Evolutionary conservation across 352 stramenopile genomes (phyloP).

Genomic region (Globisporangium nunn): DNA sequence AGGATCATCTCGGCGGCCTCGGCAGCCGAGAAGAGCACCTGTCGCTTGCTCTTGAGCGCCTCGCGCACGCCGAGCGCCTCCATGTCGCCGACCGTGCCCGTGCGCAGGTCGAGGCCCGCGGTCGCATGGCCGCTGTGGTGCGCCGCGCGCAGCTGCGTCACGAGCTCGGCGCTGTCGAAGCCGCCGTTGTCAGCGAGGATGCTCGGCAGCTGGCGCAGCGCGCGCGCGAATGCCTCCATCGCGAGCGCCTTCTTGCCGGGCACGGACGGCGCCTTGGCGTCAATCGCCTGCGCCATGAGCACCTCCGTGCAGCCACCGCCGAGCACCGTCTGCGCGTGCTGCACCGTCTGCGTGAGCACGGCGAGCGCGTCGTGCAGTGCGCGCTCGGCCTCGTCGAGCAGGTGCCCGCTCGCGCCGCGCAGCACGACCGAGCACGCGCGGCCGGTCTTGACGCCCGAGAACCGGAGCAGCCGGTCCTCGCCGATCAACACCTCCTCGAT

Average conservation of each 20-base stretch:
- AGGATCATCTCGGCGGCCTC: constrained; percentile 99
- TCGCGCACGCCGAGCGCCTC: constrained; percentile 96
- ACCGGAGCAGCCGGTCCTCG: constrained; percentile 95
- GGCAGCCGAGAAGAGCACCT: constrained; percentile 95
- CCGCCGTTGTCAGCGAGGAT: constrained; percentile 99
- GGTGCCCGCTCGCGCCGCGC: constrained; percentile 90
- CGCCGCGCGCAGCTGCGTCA: constrained; percentile 93
- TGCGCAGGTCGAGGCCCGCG: constrained; percentile 96
- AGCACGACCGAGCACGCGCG: constrained; percentile 94
- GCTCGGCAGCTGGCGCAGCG: constrained; percentile 94
- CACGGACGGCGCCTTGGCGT: constrained; percentile 88
- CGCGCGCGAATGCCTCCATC: constrained; percentile 96
- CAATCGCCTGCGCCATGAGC: constrained; percentile 92
- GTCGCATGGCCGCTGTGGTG: constrained; percentile 89
- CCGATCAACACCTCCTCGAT: constrained; percentile 99
- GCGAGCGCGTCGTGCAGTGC: constrained; percentile 98
- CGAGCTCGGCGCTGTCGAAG: constrained; percentile 97
- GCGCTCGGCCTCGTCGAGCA: constrained; percentile 98
- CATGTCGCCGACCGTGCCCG: constrained; percentile 96
- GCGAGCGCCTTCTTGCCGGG: constrained; percentile 97
- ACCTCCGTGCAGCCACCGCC: constrained; percentile 97
- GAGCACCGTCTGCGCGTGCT: constrained; percentile 94
- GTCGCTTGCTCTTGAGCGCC: constrained; percentile 93
- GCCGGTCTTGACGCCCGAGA: constrained; percentile 96
- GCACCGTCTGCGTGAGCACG: constrained; percentile 96